Base-by-base conservation (phyloP, 768 basidiomycete genomes). In the Phylloporus scabripes region DNA sequence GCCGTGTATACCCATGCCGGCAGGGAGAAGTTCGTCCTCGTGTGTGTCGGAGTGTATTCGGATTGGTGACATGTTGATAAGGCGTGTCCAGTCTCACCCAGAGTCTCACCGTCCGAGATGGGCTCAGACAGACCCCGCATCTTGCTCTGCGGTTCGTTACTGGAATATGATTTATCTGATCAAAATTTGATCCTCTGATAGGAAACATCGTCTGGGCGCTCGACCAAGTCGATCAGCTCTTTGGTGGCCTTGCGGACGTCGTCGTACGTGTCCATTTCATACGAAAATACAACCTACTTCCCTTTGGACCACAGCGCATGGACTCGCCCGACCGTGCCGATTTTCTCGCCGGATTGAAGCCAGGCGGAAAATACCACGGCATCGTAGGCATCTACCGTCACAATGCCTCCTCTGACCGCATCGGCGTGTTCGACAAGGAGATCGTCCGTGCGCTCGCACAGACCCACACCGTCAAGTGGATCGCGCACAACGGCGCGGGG, bases 401-500 rank as follows among this genome's bases (percentile, higher is more conserved):
- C 64, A 87, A 88, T 66, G 68, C 70, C 23, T 87, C 86, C 6
- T 71, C 80, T 6, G 68, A 74, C 42, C 70, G 66, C 34, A 82
- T 92, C 57, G 92, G 89, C 17, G 69, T 80, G 14, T 92, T 92
- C 60, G 89, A 96, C 65, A 78, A 80, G 64, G 86, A 85, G 53
- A 73, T 95, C 55, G 74, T 96, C 55, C 67, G 74, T 42, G 79
- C 76, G 0, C 72, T 96, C 9, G 83, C 90, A 1, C 52, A 48
- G 36, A 61, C 42, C 4, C 53, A 74, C 1, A 74, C 73, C 17
- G 76, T 94, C 53, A 83, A 83, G 60, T 92, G 87, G 84, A 90
- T 95, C 62, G 88, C 85, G 1, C 92, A 92, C 66, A 93, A 93
- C 49, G 93, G 92, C 10, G 92, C 93, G 0, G 92, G 93, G 0